Evolutionary conservation across 2,329 filamentous ascomycete genomes (phyloP).

Genomic region (Gnomoniopsis sp.): DNA sequence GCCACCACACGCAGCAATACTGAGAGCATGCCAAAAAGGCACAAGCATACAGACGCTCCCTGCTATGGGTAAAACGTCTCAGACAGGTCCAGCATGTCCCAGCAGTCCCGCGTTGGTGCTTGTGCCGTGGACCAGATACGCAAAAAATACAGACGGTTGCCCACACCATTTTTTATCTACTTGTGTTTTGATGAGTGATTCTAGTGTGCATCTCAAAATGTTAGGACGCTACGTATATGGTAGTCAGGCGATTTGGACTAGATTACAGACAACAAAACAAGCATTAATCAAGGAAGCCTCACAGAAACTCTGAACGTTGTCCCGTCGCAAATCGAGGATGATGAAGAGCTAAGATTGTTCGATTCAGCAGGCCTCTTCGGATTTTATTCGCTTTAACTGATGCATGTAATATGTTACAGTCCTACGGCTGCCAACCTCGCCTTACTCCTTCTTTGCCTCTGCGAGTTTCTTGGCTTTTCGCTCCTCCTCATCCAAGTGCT

Average conservation of each 20-base stretch:
- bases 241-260: too few relatives aligned
- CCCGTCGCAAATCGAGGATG: background rate
- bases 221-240: background rate
- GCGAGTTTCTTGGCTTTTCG: slow-evolving; percentile 49
- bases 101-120: background rate
- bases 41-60: background rate
- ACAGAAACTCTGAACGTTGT: too few relatives aligned
- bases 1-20: background rate
- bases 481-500: slow-evolving; percentile 53
- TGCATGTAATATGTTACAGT: slow-evolving; percentile 6
- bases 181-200: background rate
- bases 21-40: background rate
- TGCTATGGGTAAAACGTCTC: background rate
- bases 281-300: too few relatives aligned
- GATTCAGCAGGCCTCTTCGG: background rate
- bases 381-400: background rate
- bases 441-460: slow-evolving; percentile 30
- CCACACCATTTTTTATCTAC: background rate
- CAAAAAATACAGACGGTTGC: background rate
- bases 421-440: background rate
- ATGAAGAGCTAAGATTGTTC: background rate
- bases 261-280: too few relatives aligned
- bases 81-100: background rate
- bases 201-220: background rate
- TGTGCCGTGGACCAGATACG: background rate